phyloP scores from a whole-genome alignment of 2,329 filamentous ascomycete genomes.

The Decorospora gaudefroyi region DNA sequence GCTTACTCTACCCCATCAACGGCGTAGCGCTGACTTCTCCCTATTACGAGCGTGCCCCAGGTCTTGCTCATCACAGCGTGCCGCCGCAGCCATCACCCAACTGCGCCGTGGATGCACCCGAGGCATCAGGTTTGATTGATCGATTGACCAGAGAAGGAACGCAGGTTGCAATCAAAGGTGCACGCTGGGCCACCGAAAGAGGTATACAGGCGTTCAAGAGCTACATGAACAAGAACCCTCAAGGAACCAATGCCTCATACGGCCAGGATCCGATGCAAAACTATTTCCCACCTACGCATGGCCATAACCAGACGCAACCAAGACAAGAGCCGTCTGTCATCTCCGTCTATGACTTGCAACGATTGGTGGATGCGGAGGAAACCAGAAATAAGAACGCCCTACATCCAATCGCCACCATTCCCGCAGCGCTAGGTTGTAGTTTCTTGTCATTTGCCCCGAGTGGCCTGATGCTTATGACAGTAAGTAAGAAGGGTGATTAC shows the following conservation, averaged over 20 bases:
- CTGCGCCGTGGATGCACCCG: constrained; percentile 72
- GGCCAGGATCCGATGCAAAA: constrained; percentile 50
- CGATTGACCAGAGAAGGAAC: constrained; percentile 79
- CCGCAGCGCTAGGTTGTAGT: constrained; percentile 73
- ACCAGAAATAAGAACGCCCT: constrained; percentile 56
- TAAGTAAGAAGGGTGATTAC: constrained; percentile 81
- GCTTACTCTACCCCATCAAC: constrained; percentile 70
- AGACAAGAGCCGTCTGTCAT: constrained; percentile 70
- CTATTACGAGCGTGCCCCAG: constrained; percentile 61
- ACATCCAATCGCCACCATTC: constrained; percentile 72
- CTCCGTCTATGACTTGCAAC: constrained; percentile 72
- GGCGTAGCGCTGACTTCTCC: constrained; percentile 62
- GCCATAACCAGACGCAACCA: constrained; percentile 60
- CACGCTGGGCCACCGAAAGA: constrained; percentile 77
- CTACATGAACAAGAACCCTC: constrained; percentile 67
- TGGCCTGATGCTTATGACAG: constrained; percentile 74
- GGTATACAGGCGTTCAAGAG: constrained; percentile 77
- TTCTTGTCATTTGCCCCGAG: constrained; percentile 78
- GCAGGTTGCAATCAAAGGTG: constrained; percentile 75
- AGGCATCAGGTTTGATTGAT: constrained; percentile 72
- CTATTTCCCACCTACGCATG: constrained; percentile 78
- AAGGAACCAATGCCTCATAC: constrained; percentile 28
- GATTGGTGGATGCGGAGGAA: constrained; percentile 56
- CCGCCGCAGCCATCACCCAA: constrained; percentile 70
- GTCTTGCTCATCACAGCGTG: constrained; percentile 62